Evolutionary conservation across 2,329 filamentous ascomycete genomes (phyloP).

Genomic region (Thielaviopsis musarum): DNA sequence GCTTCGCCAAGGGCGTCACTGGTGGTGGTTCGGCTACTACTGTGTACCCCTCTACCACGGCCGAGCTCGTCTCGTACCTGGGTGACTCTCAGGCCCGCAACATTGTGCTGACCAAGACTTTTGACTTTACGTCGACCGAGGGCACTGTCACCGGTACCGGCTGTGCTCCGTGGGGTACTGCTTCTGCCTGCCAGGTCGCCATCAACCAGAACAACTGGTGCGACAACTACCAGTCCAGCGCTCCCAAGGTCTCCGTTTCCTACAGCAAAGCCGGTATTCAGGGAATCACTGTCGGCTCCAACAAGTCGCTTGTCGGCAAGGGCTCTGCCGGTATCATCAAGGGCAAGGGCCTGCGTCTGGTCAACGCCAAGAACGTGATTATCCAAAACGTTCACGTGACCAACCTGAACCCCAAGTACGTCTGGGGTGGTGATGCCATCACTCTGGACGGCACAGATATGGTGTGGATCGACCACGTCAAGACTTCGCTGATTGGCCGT

Average conservation of each 20-base stretch:
- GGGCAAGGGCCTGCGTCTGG: slow-evolving; percentile 37
- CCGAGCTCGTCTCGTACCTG: slow-evolving; percentile 42
- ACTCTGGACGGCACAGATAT: slow-evolving; percentile 30
- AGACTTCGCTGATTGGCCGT: slow-evolving; percentile 39
- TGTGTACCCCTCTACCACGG: slow-evolving; percentile 35
- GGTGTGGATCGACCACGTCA: slow-evolving; percentile 36
- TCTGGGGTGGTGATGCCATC: slow-evolving; percentile 44
- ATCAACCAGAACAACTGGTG: slow-evolving; percentile 45
- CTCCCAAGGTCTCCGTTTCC: slow-evolving; percentile 27
- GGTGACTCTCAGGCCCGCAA: slow-evolving; percentile 34
- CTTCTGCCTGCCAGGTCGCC: slow-evolving; percentile 35
- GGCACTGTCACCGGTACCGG: slow-evolving; percentile 34
- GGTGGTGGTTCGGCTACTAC: slow-evolving; percentile 39
- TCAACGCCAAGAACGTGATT: slow-evolving; percentile 32
- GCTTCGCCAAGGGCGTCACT: slow-evolving; percentile 35
- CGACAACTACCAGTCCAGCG: slow-evolving; percentile 36
- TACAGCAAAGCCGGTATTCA: slow-evolving; percentile 35
- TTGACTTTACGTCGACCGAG: slow-evolving; percentile 38
- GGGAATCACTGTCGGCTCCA: slow-evolving; percentile 34
- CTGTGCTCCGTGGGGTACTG: slow-evolving; percentile 41
- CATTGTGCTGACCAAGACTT: slow-evolving; percentile 40
- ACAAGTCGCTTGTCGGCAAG: slow-evolving; percentile 40
- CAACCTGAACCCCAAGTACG: slow-evolving; percentile 37
- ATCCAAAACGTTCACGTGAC: slow-evolving; percentile 42
- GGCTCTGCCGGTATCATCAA: slow-evolving; percentile 37